Percentiles rank a stretch among this genome's conserved stretches.
These are phyloP conservation scores for Metschnikowia colocasiae DNA, from an alignment of 805 yeast genomes.

Conservation along the genomic window DNA sequence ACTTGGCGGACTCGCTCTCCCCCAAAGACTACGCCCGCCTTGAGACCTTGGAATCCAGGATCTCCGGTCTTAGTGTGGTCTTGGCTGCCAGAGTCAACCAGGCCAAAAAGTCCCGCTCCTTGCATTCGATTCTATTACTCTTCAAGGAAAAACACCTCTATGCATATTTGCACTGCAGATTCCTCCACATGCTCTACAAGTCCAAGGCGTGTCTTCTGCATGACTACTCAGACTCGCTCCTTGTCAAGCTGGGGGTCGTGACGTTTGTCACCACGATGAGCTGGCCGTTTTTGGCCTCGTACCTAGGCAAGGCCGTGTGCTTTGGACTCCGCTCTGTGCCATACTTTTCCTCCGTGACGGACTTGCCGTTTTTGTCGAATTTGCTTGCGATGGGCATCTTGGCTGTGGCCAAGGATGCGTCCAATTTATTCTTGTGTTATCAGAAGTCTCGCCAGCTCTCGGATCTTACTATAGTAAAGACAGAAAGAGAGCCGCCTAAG, in stretches of 20 bases:
- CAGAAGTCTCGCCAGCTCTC: constrained; percentile 30
- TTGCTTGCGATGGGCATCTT: constrained; percentile 30
- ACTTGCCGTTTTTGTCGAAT: constrained; percentile 28
- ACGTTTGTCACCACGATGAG: constrained; percentile 30
- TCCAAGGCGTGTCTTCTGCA: constrained; percentile 32
- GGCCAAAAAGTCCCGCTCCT: not conserved
- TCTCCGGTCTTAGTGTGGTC: constrained; percentile 11
- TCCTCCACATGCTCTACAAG: constrained; percentile 19
- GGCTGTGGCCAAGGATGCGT: constrained; percentile 33
- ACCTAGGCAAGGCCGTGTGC: constrained; percentile 26
- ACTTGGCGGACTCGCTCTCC: constrained; percentile 27
- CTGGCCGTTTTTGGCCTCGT: constrained; percentile 40
- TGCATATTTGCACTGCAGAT: constrained; percentile 9
- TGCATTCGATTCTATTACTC: not conserved
- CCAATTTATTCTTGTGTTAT: constrained; percentile 27
- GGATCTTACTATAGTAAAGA: constrained; percentile 23
- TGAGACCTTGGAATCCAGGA: constrained; percentile 12
- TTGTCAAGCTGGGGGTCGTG: constrained; percentile 23
- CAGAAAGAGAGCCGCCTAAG: not conserved
- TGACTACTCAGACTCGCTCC: constrained; percentile 31
- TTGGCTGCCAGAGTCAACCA: constrained; percentile 7
- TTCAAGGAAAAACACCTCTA: constrained; percentile 6
- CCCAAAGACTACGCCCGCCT: constrained; percentile 15
- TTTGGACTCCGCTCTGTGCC: constrained; percentile 13
- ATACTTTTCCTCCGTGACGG: constrained; percentile 13